A percentile compares a stretch with the other conserved stretches of the same genome.
Conservation (phyloP, 768 basidiomycete genomes). For the Piloderma croceum region DNA sequence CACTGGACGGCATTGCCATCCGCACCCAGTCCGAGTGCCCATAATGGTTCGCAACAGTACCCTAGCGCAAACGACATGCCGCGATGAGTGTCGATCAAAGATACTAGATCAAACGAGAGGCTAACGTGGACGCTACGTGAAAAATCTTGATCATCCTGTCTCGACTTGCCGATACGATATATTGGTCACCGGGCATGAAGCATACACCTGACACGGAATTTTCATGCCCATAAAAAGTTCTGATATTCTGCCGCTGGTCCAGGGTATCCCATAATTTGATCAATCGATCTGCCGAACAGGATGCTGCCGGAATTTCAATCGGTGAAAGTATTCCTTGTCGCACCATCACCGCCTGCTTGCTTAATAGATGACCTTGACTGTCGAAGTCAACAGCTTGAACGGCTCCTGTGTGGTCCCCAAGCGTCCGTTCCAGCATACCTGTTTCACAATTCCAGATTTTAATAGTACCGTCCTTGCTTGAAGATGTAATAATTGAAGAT, state of each 20-base stretch:
- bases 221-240: conserved; percentile 85
- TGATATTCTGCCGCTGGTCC: conserved; percentile 85
- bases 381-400: conserved; percentile 88
- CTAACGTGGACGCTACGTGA: conserved; percentile 81
- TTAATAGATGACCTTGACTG: conserved; percentile 74
- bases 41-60: conserved; percentile 69
- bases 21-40: conserved; percentile 88
- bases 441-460: conserved; percentile 98
- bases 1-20: conserved; percentile 54
- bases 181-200: conserved; percentile 81
- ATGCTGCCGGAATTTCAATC: too few relatives aligned
- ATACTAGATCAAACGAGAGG: too few relatives aligned
- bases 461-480: conserved; percentile 83
- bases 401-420: conserved; percentile 88
- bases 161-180: conserved; percentile 79
- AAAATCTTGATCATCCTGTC: conserved; percentile 84
- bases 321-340: too few relatives aligned
- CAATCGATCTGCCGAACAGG: conserved; percentile 86
- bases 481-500: conserved; percentile 76
- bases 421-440: conserved; percentile 85
- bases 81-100: too few relatives aligned
- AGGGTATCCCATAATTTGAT: conserved; percentile 90
- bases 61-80: too few relatives aligned
- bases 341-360: too few relatives aligned
- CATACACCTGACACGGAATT: conserved; percentile 84